Base-by-base conservation (phyloP, 305 asterid genomes). In the Rubia balearica region DNA sequence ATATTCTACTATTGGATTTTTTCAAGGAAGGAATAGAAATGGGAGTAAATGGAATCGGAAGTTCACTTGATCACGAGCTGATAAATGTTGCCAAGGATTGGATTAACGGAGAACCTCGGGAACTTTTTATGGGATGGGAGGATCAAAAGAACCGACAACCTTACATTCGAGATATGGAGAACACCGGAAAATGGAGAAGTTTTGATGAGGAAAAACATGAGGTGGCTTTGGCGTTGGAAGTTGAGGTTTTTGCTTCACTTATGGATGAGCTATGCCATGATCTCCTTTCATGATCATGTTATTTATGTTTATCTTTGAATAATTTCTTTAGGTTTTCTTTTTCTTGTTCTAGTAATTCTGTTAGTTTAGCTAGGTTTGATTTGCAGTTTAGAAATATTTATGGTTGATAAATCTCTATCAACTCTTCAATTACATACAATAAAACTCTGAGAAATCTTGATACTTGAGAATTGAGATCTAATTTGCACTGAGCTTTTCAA, bases 91-190 rank as follows among this genome's bases (percentile, higher is more conserved):
- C 83, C 0, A 73, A 43, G 55, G 76, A 75, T 5, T 92, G 96
- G 98, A 72, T 87, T 7, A 76, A 72, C 22, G 90, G 84, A 55
- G 41, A 74, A 38, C 61, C 74, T 7, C 16, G 38, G 0, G 82
- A 74, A n/a, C n/a, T 75, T 45, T 59, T 77, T 68, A 43, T 76
- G 19, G 90, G 81, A 40, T 84, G 94, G 92, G 83, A 77, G 45
- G 85, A 78, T 72, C 70, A 77, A 70, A 74, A 79, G 81, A 82
- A 86, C 64, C 77, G 91, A 72, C 77, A 69, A 65, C 77, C 84
- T 6, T 90, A 84, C 74, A 61, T 90, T 22, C 74, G 74, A 6
- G 98, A 84, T 27, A 87, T 90, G 89, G 97, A 88, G 69, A 82
- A 71, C 22, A 73, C 79, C 49, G 86, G 85, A 43, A 77, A 79